Percentiles rank a stretch among this genome's conserved stretches.
These are phyloP conservation scores for Penicillium paxilli DNA, from an alignment of 495 filamentous ascomycete genomes.

Conservation along the genomic window DNA sequence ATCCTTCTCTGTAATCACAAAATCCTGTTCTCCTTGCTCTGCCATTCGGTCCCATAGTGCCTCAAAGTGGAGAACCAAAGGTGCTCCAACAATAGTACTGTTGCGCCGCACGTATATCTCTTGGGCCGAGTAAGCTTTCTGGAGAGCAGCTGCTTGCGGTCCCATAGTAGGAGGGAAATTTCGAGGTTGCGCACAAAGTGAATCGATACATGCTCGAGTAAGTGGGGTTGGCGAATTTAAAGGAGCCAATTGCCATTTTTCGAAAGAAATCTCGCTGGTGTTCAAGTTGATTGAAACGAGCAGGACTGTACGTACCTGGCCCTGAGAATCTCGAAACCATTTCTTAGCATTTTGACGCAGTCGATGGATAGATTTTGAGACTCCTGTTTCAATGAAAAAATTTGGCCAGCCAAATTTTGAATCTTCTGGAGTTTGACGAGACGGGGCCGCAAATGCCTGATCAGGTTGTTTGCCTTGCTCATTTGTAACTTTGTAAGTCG, in stretches of 20 bases:
- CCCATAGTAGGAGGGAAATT: background rate
- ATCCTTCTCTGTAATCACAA: no score
- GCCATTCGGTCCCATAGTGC: no score
- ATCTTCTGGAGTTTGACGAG: no score
- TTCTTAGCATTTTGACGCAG: conserved; percentile 25
- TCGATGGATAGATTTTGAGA: conserved; percentile 19
- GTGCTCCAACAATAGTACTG: background rate
- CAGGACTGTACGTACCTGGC: conserved; percentile 21
- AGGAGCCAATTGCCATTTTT: conserved; percentile 8
- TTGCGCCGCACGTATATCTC: background rate
- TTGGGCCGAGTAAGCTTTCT: background rate
- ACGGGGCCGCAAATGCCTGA: no score
- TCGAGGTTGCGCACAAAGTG: background rate
- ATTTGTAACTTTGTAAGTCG: no score
- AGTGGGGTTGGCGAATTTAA: conserved; percentile 1
- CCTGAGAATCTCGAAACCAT: conserved; percentile 33
- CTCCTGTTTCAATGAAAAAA: conserved; percentile 31
- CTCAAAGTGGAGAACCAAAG: no score
- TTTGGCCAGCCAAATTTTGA: conserved; percentile 20
- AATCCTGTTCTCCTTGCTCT: no score
- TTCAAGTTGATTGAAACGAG: no score
- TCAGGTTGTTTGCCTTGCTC: no score
- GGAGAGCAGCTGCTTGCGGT: background rate
- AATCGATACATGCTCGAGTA: background rate
- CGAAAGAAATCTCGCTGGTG: no score